Percentiles rank a stretch among this genome's conserved stretches.
Evolutionary conservation across 139 green algal species (phyloP).

Genomic region (Zygnema cylindricum): DNA sequence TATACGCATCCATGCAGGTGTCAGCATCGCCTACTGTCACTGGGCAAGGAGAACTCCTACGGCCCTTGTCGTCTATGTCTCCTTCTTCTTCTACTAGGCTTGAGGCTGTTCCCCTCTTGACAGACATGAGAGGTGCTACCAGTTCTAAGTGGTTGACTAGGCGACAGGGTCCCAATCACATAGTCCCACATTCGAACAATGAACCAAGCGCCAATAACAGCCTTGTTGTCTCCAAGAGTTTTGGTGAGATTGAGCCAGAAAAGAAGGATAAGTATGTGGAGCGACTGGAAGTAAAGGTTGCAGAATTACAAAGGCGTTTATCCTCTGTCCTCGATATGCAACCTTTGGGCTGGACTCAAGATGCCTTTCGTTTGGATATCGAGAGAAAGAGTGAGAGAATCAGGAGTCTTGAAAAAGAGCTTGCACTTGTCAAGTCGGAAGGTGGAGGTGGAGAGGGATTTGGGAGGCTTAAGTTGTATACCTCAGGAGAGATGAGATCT

Average conservation of each 20-base stretch:
- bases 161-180: not conserved
- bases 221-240: not conserved
- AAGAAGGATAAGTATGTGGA: constrained; percentile 48
- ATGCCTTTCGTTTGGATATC: not conserved
- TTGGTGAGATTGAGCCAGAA: not conserved
- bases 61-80: not conserved
- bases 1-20: not conserved
- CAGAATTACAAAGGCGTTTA: constrained; percentile 18
- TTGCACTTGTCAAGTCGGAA: constrained; percentile 5
- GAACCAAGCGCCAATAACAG: not conserved
- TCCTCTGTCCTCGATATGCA: constrained; percentile 21
- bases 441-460: constrained; percentile 11
- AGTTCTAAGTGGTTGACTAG: not conserved
- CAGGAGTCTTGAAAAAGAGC: constrained; percentile 8
- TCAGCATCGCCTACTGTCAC: not conserved
- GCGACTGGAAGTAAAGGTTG: constrained; percentile 24
- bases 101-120: not conserved
- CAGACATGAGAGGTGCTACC: not conserved
- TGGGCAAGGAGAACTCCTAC: not conserved
- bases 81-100: not conserved
- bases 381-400: constrained; percentile 14
- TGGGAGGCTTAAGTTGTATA: constrained; percentile 8
- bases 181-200: not conserved
- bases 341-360: not conserved
- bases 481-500: not conserved